Evolutionary conservation across 2,329 filamentous ascomycete species (phyloP), one percentile per base, ranked within the genome.

Genomic region (Penicillium fuscoglaucum): DNA sequence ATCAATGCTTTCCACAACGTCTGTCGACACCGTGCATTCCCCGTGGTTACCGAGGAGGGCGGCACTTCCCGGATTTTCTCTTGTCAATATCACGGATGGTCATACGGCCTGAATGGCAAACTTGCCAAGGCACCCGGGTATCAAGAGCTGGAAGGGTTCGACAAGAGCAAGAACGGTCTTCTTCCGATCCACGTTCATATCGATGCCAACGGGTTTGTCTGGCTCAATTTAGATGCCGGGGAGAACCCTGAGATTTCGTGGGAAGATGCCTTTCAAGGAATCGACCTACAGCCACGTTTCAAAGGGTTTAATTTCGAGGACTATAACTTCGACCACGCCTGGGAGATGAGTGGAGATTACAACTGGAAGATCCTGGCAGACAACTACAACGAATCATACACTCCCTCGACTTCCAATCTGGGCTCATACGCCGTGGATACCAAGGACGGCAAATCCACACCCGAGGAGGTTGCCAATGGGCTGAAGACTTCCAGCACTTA

Each of bases 381-480:
- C 29, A 57, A 56, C 19, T 64, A 61, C 24, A 61, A 87, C 69
- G 83, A 72, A 48, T 87, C 83, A 69, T 87, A 87, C 68, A 63
- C 1, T 65, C 68, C 43, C 60, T 67, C 3, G 66, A 67, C 5
- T 50, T 35, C 35, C 31, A 81, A 86, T 62, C 78, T 86, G 43
- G 78, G 79, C 58, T 78, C 79, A 5, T 86, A 86, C 70, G 71
- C 73, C 29, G 79, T 83, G 47, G 73, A 82, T 64, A 79, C 78
- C 21, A 76, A 78, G 58, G 76, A 51, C 6, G 33, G 15, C 12
- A 21, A 74, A 58, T 70, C 78, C 2, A 81, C 73, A 1, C 70
- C 77, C 0, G 81, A 83, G 55, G 81, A 84, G 65, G 77, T 79
- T 31, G 74, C 73, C 0, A 67, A 70, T 6, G 80, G 80, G 2